A percentile compares a stretch with the other conserved stretches of the same genome.
Conservation (phyloP, 2,329 filamentous ascomycete species). For the Colletotrichum melonis region DNA sequence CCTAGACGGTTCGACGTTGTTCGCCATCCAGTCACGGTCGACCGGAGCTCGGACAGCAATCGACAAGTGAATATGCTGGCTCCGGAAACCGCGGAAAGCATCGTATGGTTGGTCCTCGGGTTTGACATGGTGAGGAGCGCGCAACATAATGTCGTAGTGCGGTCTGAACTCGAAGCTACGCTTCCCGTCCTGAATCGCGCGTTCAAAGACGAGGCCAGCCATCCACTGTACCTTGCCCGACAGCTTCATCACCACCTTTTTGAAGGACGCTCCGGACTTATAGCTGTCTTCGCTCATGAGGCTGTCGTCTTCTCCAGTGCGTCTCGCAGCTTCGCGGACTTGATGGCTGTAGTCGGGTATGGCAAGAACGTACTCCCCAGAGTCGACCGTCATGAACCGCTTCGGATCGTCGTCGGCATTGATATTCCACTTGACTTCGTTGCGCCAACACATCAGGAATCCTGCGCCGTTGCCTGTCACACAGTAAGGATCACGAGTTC, state of each 20-base stretch:
- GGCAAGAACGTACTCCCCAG: conserved; percentile 93
- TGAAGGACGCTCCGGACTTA: conserved; percentile 86
- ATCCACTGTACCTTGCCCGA: conserved; percentile 96
- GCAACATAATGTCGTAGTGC: conserved; percentile 91
- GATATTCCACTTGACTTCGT: conserved; percentile 89
- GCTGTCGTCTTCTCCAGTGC: conserved; percentile 66
- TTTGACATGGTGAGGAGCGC: conserved; percentile 80
- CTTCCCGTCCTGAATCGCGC: conserved; percentile 76
- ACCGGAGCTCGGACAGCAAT: conserved; percentile 89
- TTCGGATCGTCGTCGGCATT: conserved; percentile 88
- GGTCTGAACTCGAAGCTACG: conserved; percentile 90
- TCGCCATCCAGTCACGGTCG: conserved; percentile 85
- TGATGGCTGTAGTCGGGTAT: conserved; percentile 94
- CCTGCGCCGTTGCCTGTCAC: conserved; percentile 93
- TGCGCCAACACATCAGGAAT: conserved; percentile 98
- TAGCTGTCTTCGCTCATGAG: conserved; percentile 71
- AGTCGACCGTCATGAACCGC: conserved; percentile 95
- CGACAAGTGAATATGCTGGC: conserved; percentile 95
- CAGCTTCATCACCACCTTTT: conserved; percentile 98
- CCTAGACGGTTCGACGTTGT: conserved; percentile 78
- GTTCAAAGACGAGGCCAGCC: conserved; percentile 91
- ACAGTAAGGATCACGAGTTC: conserved; percentile 90
- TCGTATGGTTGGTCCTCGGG: conserved; percentile 76
- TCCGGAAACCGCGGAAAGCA: conserved; percentile 96
- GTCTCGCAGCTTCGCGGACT: conserved; percentile 73